Base-by-base conservation (phyloP, 768 basidiomycete genomes). In the Russula dissimulans region DNA sequence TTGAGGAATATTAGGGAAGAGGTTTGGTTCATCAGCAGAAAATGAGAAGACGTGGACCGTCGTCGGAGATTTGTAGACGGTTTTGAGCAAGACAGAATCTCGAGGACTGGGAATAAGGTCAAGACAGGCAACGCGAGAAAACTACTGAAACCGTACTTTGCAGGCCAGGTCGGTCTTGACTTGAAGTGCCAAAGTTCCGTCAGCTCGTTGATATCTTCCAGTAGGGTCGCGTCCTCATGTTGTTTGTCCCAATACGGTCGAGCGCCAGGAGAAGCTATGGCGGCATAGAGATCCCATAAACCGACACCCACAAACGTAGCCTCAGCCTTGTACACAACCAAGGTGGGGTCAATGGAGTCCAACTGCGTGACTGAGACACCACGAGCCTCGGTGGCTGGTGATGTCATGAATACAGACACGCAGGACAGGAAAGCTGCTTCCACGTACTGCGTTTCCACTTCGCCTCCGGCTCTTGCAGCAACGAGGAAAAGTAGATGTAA, bases 401-500 rank as follows among this genome's bases (percentile, higher is more conserved):
- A 17, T 54, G 50, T 62, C 46, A 57, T 56, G 3, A 56, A 62
- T 43, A 60, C 14, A 48, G 42, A 43, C 51, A 14, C 61, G 32
- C 11, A 18, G 17, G 34, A 47, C 39, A 38, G 51, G 63, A 53
- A 63, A 54, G 58, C 42, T 43, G 65, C n/a, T 60, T 61, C 32
- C 22, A 75, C 86, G 67, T 71, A 91, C 89, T 90, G 68, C 86
- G 79, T 69, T 85, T 85, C 95, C 95, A 99, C 72, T 99, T 99
- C 3, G 93, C 92, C 71, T 97, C 94, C 0, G 97, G 97, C 68
- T 98, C 95, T 72, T 98, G 97, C 51, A 99, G 73, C 50, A 99
- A 76, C 0, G 95, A 97, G 1, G 95, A 95, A 71, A 99, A 98
- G 72, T 98, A 97, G 55, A 98, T 97, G 68, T 99, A 99, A 71